phyloP scores from a whole-genome alignment of 192 early-diverging fungal genomes.

The Bifiguratus adelaidae region DNA sequence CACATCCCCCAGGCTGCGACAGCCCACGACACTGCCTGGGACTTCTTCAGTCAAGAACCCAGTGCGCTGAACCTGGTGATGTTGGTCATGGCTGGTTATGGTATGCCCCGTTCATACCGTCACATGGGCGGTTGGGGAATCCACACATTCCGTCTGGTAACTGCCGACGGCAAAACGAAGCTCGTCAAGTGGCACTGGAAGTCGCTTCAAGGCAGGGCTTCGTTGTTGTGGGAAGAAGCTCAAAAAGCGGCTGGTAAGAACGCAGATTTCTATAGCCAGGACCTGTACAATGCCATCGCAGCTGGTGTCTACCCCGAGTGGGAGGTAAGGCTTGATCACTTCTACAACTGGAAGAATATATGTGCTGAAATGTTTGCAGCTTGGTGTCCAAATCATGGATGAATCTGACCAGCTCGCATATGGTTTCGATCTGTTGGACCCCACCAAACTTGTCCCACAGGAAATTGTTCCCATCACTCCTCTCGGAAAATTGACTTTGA shows the following conservation, averaged over 20 bases:
- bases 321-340: too few species aligned
- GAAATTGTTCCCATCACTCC: slow-evolving; percentile 17
- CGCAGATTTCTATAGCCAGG: slow-evolving; percentile 26
- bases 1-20: slow-evolving; percentile 30
- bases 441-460: slow-evolving; percentile 35
- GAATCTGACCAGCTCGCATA: slow-evolving; percentile 14
- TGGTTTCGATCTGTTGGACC: slow-evolving; percentile 30
- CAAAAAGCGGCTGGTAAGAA: slow-evolving; percentile 24
- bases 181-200: slow-evolving; percentile 40
- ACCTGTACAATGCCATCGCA: slow-evolving; percentile 23
- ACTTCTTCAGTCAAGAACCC: slow-evolving; percentile 23
- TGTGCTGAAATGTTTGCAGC: too few species aligned
- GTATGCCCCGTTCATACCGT: slow-evolving; percentile 21
- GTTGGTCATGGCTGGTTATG: slow-evolving; percentile 28
- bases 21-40: slow-evolving; percentile 25
- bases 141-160: slow-evolving; percentile 33
- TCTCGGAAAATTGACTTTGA: slow-evolving; percentile 28
- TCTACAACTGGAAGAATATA: too few species aligned
- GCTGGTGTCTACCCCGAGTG: slow-evolving; percentile 25
- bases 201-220: slow-evolving; percentile 18
- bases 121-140: slow-evolving; percentile 32
- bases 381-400: slow-evolving; percentile 25
- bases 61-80: slow-evolving; percentile 25
- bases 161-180: slow-evolving; percentile 18
- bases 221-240: slow-evolving; percentile 22